A percentile compares a stretch with the other conserved stretches of the same genome.
These are phyloP conservation scores for Salicornia ramosissima DNA, from an alignment of 148 eudicot species.

Conservation along the genomic window DNA sequence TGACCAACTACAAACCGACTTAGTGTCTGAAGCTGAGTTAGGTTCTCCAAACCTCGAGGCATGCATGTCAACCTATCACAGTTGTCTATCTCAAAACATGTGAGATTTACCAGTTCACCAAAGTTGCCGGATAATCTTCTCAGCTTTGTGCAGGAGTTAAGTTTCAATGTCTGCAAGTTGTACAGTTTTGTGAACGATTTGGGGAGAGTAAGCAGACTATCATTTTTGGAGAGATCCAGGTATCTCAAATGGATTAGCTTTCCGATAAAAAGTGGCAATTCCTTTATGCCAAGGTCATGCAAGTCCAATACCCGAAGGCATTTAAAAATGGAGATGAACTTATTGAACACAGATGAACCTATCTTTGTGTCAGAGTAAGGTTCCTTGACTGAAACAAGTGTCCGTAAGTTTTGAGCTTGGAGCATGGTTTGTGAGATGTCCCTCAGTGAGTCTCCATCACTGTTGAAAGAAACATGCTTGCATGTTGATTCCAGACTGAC, in stretches of 20 bases:
- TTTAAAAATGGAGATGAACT: conserved; percentile 10
- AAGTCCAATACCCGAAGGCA: conserved; percentile 29
- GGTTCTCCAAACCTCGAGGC: conserved; percentile 22
- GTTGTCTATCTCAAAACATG: conserved; percentile 22
- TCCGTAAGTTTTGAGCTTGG: conserved; percentile 13
- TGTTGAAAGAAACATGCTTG: conserved; percentile 15
- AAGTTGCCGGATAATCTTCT: conserved; percentile 2
- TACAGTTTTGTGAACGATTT: conserved; percentile 15
- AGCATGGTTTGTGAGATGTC: neutral
- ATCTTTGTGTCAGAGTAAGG: conserved; percentile 13
- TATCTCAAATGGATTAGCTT: conserved; percentile 29
- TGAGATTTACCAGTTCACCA: conserved; percentile 14
- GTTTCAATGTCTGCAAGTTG: conserved; percentile 26
- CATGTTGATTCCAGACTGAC: neutral
- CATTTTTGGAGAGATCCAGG: conserved; percentile 28
- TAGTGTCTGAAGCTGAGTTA: conserved; percentile 19
- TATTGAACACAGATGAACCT: neutral
- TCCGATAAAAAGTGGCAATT: conserved; percentile 18
- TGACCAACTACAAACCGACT: conserved; percentile 23
- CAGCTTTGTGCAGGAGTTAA: conserved; percentile 24
- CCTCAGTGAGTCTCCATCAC: conserved; percentile 3
- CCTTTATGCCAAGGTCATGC: conserved; percentile 22
- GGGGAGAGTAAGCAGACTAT: conserved; percentile 16
- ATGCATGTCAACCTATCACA: conserved; percentile 26
- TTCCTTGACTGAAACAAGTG: conserved; percentile 21